These are phyloP conservation scores for Crotalaria pallida DNA, from an alignment of 306 rosid species.

Conservation along the genomic window DNA sequence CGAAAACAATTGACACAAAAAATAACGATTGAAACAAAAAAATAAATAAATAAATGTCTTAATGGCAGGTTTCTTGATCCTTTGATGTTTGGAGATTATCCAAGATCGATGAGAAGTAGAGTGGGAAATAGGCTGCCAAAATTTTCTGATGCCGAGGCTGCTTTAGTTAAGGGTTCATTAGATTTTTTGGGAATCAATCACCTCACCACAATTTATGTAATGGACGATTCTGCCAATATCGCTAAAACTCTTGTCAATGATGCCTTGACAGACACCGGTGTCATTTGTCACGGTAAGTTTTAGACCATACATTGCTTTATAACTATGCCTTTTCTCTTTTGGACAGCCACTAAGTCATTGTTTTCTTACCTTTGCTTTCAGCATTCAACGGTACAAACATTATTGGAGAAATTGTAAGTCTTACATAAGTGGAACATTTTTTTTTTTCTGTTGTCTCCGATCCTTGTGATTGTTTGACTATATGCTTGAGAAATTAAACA, in stretches of 20 bases:
- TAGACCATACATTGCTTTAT: neutral
- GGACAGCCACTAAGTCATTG: constrained; percentile 16
- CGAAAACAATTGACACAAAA: too few relatives aligned
- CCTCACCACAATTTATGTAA: constrained; percentile 73
- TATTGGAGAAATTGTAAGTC: constrained; percentile 67
- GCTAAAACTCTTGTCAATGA: constrained; percentile 39
- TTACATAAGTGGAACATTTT: neutral
- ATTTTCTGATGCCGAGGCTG: constrained; percentile 46
- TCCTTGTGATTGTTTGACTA: neutral
- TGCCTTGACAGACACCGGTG: constrained; percentile 55
- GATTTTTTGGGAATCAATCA: constrained; percentile 95
- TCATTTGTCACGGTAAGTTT: constrained; percentile 68
- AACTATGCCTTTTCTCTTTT: constrained; percentile 30
- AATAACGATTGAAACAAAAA: neutral
- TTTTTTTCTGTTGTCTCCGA: neutral
- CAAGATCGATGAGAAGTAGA: constrained; percentile 75
- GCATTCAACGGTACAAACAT: constrained; percentile 60
- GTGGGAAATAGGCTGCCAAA: constrained; percentile 66
- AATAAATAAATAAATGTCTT: neutral
- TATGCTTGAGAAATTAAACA: neutral
- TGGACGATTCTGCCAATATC: constrained; percentile 21
- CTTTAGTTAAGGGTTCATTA: constrained; percentile 68
- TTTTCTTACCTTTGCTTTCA: constrained; percentile 29
- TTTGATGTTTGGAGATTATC: constrained; percentile 81
- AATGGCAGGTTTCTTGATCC: constrained; percentile 82